These are phyloP conservation scores for Trichoderma hamatum DNA, from an alignment of 2,329 filamentous ascomycete species.

Conservation along the genomic window DNA sequence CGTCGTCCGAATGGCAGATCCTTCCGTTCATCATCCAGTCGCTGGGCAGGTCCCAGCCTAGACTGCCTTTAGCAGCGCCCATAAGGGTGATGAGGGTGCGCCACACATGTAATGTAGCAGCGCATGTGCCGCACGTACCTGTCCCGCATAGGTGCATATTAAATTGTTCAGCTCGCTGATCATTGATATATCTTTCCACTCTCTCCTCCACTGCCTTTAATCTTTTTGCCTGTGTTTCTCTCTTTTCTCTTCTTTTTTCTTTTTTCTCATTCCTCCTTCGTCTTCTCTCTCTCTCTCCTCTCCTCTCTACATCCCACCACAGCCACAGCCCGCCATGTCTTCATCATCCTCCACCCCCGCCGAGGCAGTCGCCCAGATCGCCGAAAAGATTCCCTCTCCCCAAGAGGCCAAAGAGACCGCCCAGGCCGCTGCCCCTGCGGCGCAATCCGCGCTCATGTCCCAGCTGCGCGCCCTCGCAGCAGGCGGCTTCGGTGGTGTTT, in stretches of 20 bases:
- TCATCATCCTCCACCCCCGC: conserved; percentile 27
- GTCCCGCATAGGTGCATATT: conserved; percentile 16
- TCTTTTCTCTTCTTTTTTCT: background rate
- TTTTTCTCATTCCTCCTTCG: background rate
- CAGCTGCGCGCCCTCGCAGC: conserved; percentile 81
- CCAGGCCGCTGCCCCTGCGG: conserved; percentile 27
- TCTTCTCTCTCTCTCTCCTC: background rate
- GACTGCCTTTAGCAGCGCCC: background rate
- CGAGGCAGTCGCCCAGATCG: conserved; percentile 32
- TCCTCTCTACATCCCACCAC: background rate
- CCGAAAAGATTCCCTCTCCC: conserved; percentile 50
- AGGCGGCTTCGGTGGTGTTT: conserved; percentile 90
- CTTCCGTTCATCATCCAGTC: conserved; percentile 7
- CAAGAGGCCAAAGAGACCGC: conserved; percentile 39
- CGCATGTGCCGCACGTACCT: background rate
- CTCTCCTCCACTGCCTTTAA: background rate
- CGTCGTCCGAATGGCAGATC: conserved; percentile 10
- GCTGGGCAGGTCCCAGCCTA: background rate
- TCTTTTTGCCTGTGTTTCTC: background rate
- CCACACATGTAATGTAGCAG: background rate
- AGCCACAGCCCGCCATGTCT: conserved; percentile 11
- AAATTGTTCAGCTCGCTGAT: background rate
- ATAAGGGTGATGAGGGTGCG: background rate
- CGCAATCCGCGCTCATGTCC: conserved; percentile 43
- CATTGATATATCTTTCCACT: background rate